A percentile compares a stretch with the other conserved stretches of the same genome.
Evolutionary conservation across 1,284 basidiomycete genomes (phyloP).

Genomic region (Porogramme epimiltina): DNA sequence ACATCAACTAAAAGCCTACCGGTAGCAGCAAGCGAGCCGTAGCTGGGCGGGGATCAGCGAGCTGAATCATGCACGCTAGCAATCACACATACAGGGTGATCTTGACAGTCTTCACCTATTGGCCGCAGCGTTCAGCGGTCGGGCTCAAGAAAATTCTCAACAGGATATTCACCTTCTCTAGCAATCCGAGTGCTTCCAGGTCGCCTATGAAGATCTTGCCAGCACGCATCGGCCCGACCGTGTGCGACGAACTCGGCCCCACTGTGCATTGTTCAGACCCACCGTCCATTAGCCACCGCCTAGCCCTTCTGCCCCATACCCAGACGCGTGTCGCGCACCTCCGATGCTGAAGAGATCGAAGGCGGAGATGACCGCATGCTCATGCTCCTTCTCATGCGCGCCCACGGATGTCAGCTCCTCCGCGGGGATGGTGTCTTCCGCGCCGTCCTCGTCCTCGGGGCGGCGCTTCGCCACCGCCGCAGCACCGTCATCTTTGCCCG

Average conservation of each 20-base stretch:
- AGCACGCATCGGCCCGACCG: slow-evolving; percentile 92
- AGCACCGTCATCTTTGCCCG: slow-evolving; percentile 3
- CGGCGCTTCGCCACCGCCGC: background rate
- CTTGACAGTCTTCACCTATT: slow-evolving; percentile 77
- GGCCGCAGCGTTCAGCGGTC: background rate
- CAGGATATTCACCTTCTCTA: slow-evolving; percentile 58
- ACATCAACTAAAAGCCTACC: slow-evolving; percentile 43
- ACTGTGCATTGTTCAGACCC: slow-evolving; percentile 34
- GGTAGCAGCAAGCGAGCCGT: slow-evolving; percentile 79
- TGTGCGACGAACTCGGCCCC: slow-evolving; percentile 66
- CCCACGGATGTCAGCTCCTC: slow-evolving; percentile 25
- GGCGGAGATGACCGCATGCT: slow-evolving; percentile 92
- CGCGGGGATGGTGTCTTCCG: slow-evolving; percentile 21
- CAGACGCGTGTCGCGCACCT: slow-evolving; percentile 42
- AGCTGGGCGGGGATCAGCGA: slow-evolving; percentile 40
- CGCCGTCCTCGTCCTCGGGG: slow-evolving; percentile 7
- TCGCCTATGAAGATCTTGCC: slow-evolving; percentile 86
- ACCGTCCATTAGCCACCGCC: no score
- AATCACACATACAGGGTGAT: slow-evolving; percentile 69
- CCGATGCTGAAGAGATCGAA: slow-evolving; percentile 96
- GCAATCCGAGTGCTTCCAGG: slow-evolving; percentile 67
- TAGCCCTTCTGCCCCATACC: no score
- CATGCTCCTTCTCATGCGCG: slow-evolving; percentile 40
- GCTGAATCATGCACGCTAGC: background rate
- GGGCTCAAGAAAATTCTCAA: background rate